phyloP scores from a whole-genome alignment of 306 rosid genomes.

The Cucurbita argyrosperma region DNA sequence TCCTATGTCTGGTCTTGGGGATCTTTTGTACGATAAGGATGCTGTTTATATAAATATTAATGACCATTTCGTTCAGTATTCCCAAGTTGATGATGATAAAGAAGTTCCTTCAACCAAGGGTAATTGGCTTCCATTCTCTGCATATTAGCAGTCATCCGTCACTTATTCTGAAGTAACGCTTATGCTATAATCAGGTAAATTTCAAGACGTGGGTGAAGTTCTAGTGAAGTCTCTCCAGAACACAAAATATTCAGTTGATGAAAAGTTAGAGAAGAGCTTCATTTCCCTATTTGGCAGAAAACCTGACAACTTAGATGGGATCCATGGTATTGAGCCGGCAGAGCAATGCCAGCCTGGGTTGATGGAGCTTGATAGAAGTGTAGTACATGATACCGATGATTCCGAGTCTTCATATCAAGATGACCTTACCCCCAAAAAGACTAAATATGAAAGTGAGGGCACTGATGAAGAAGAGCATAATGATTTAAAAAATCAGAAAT shows the following conservation, averaged over 20 bases:
- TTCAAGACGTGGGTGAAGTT: conserved; percentile 58
- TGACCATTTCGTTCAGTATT: conserved; percentile 74
- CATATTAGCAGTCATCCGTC: neutral
- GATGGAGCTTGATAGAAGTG: conserved; percentile 16
- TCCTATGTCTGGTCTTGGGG: conserved; percentile 97
- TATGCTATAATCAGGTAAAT: conserved; percentile 40
- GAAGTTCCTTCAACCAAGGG: conserved; percentile 37
- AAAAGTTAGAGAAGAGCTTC: conserved; percentile 58
- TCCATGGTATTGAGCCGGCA: conserved; percentile 13
- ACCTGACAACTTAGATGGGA: conserved; percentile 12
- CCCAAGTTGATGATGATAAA: conserved; percentile 45
- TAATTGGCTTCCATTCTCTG: conserved; percentile 7
- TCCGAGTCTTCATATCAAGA: conserved; percentile 40
- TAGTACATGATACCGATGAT: conserved; percentile 24
- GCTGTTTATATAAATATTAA: conserved; percentile 82
- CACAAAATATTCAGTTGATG: conserved; percentile 61
- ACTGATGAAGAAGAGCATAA: conserved; percentile 20
- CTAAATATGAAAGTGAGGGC: conserved; percentile 5
- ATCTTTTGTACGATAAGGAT: conserved; percentile 88
- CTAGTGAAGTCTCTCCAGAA: conserved; percentile 78
- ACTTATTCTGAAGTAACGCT: conserved; percentile 11
- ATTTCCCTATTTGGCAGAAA: conserved; percentile 43
- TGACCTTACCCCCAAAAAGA: conserved; percentile 15
- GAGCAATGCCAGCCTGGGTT: conserved; percentile 18
- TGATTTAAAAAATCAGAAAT: conserved; percentile 14